Base-by-base conservation (phyloP, 768 basidiomycete genomes). In the Trametes gibbosa region DNA sequence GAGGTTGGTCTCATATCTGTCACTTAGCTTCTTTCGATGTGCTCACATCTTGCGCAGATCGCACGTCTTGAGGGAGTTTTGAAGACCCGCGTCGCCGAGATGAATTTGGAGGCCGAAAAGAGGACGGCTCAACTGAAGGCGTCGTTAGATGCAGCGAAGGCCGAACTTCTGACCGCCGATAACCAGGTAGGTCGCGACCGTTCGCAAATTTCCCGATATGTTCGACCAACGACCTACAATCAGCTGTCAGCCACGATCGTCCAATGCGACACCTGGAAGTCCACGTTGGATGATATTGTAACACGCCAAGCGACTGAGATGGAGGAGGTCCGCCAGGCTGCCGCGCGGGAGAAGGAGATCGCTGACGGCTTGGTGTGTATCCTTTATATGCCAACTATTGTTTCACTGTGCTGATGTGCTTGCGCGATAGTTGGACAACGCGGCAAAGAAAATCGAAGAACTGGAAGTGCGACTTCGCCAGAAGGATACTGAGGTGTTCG, bases 241-340 rank as follows among this genome's bases (percentile, higher is more conserved):
- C 29, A 60, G 59, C 41, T 60, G 5, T 13, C 41, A 8, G 42
- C 39, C 14, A 51, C 49, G 3, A 32, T 46, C 5, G 51, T 61
- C 6, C 59, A 61, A 23, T 46, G 59, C 43, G 59, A 56, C 14
- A 56, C 53, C 1, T 61, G 41, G 53, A 61, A 61, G 16, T 41
- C 25, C 0, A 46, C 42, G 10, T 6, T 61, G 16, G 54, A 56
- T 9, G 59, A 56, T 19, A 14, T 61, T 5, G 8, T 51, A 2
- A 5, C 25, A 17, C 59, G 54, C 10, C 59, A 61, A 12, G 29
- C 43, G 14, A 16, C 50, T 2, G 54, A 52, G 1, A 5, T 52
- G 16, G 54, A 51, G 5, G 48, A 41, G 19, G 42, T 45, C 25
- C 54, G 23, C 10, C n/a, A 45, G 42, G 37, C 25, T 19, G 50